phyloP scores from a whole-genome alignment of 345 rosid genomes.

The Brassica cretica region DNA sequence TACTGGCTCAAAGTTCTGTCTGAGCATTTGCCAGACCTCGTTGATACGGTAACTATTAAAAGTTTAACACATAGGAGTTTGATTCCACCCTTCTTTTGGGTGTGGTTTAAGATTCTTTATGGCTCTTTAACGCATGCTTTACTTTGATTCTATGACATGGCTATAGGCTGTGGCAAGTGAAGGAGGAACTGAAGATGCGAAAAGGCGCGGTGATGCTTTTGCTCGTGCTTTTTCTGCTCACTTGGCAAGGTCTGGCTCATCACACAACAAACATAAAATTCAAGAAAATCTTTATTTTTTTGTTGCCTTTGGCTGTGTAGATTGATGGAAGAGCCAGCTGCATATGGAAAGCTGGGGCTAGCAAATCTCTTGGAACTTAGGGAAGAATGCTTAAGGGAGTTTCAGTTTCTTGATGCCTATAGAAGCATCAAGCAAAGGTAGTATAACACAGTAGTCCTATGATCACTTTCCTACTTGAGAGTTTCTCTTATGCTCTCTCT shows the following conservation, averaged over 20 bases:
- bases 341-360: slow-evolving; percentile 93
- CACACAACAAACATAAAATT: slow-evolving; percentile 13
- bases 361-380: slow-evolving; percentile 98
- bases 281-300: background rate
- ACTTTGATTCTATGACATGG: slow-evolving; percentile 21
- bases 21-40: slow-evolving; percentile 94
- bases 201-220: slow-evolving; percentile 97
- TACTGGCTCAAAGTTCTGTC: slow-evolving; percentile 95
- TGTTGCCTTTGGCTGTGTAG: slow-evolving; percentile 43
- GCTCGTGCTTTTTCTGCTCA: slow-evolving; percentile 99
- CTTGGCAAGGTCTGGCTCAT: slow-evolving; percentile 70
- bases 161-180: slow-evolving; percentile 98
- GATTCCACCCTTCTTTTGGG: background rate
- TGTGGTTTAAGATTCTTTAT: background rate
- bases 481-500: slow-evolving; percentile 14
- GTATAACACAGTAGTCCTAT: background rate
- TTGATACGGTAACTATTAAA: slow-evolving; percentile 66
- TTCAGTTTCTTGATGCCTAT: slow-evolving; percentile 89
- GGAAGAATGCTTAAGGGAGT: slow-evolving; percentile 98
- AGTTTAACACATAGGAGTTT: background rate
- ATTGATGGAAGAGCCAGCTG: slow-evolving; percentile 98
- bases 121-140: background rate
- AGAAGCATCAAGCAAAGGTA: slow-evolving; percentile 97
- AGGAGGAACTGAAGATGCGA: slow-evolving; percentile 97
- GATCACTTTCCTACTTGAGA: background rate